A percentile compares a stretch with the other conserved stretches of the same genome.
phyloP scores from a whole-genome alignment of 306 rosid species.

The Vigna hirtella region DNA sequence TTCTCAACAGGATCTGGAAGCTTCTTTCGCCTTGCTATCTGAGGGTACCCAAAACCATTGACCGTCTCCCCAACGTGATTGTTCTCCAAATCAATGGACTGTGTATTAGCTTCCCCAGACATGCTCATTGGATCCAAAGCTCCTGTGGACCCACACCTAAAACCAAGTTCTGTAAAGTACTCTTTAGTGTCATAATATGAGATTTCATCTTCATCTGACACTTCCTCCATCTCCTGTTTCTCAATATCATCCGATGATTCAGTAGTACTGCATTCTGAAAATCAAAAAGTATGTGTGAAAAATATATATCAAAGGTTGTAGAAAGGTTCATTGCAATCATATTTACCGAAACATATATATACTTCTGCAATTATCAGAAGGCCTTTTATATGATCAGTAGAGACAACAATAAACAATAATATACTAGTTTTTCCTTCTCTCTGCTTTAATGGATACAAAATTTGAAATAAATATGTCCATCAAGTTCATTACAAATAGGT shows the following conservation, averaged over 20 bases:
- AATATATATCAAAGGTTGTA: conserved; percentile 26
- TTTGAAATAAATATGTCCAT: neutral
- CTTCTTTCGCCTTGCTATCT: conserved; percentile 73
- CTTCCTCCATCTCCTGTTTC: conserved; percentile 90
- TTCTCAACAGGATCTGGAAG: conserved; percentile 95
- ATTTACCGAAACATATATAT: conserved; percentile 18
- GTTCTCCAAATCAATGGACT: conserved; percentile 52
- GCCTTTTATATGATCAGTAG: conserved; percentile 13
- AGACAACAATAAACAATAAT: neutral
- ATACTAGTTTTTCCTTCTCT: neutral
- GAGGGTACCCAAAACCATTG: conserved; percentile 49
- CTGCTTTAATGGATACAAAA: conserved; percentile 11
- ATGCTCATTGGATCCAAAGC: conserved; percentile 48
- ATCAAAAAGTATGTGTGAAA: conserved; percentile 40
- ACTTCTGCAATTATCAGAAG: neutral
- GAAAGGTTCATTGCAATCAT: conserved; percentile 19
- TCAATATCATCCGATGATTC: conserved; percentile 93
- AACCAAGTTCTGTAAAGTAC: conserved; percentile 67
- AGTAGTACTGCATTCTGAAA: conserved; percentile 90
- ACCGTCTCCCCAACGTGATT: conserved; percentile 49
- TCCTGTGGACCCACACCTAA: conserved; percentile 56
- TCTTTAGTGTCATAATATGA: conserved; percentile 76
- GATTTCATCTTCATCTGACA: conserved; percentile 85
- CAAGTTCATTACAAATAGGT: neutral
- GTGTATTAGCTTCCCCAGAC: conserved; percentile 47